Base-by-base conservation (phyloP, 441 rosid genomes). In the Croton setiger region DNA sequence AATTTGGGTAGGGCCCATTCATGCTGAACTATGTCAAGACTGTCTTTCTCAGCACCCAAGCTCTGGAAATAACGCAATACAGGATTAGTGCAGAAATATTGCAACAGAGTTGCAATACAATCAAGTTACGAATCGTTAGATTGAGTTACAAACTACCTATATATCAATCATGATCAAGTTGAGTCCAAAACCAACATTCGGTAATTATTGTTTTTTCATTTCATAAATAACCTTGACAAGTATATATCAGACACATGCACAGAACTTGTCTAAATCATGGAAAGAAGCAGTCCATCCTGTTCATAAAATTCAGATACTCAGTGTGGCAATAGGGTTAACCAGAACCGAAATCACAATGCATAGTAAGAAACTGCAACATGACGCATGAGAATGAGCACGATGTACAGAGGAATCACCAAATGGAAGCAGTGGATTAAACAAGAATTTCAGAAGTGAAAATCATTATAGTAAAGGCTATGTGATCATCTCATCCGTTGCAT, bases 1-100 rank as follows among this genome's bases (percentile, higher is more conserved):
- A 95, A 90, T 72, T 86, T 83, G 0, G 96, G 97, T 36, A 88
- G 77, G 43, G 85, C 90, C 99, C 98, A 92, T n/a, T 88, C 98
- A 41, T 95, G 96, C 72, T 89, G 97, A 70, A 87, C 63, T 65
- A 90, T 90, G 83, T 95, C 98, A 0, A 95, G 97, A 47, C 96
- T 79, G 23, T 95, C 97, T 72, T 95, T 90, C 89, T 92, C 98
- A 8, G 96, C 96, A 63, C 97, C 69, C 85, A 92, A 76, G 83
- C 87, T 90, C 98, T 90, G 83, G 17, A 61, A 73, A 69, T 48
- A 76, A 51, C 48, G n/a, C n/a, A n/a, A 45, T 36, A 60, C 37
- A 66, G 49, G 23, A 60, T 69, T 17, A 71, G n/a, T 0, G 41
- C 60, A 66, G 23, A 52, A 52, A 17, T 31, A 6, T 59, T 55